Percentiles rank a stretch among this genome's conserved stretches.
Evolutionary conservation across 768 basidiomycete species (phyloP).

Genomic region (Butyriboletus loyo): DNA sequence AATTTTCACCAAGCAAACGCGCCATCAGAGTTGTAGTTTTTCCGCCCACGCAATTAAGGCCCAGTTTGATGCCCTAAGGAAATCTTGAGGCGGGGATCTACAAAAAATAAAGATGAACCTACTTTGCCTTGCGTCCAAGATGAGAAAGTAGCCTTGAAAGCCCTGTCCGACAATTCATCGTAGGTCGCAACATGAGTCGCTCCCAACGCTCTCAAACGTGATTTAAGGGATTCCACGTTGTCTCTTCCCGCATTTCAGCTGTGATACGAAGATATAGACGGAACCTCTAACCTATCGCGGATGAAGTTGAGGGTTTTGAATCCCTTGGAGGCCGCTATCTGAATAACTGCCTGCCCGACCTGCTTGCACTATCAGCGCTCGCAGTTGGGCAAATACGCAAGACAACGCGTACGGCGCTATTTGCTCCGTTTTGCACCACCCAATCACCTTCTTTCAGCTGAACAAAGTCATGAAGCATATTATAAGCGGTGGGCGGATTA

Average conservation of each 20-base stretch:
- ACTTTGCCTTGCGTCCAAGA: conserved; percentile 67
- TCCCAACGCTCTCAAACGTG: conserved; percentile 56
- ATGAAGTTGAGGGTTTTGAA: conserved; percentile 81
- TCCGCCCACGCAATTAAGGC: conserved; percentile 63
- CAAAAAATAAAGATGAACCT: conserved; percentile 8
- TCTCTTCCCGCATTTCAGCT: conserved; percentile 38
- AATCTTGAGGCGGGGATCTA: neutral
- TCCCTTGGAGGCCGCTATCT: conserved; percentile 71
- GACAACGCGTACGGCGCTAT: conserved; percentile 61
- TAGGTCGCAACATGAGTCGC: conserved; percentile 79
- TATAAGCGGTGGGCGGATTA: conserved; percentile 81
- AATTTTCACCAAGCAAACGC: conserved; percentile 59
- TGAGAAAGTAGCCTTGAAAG: conserved; percentile 51
- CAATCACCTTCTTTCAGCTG: conserved; percentile 66
- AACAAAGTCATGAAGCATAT: conserved; percentile 74
- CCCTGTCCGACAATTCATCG: conserved; percentile 62
- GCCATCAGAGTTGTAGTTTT: conserved; percentile 67
- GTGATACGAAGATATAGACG: neutral
- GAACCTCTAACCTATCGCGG: conserved; percentile 51
- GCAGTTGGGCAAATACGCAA: neutral
- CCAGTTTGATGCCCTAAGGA: conserved; percentile 40
- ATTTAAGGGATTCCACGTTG: conserved; percentile 47
- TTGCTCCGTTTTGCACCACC: conserved; percentile 85
- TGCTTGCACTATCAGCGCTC: conserved; percentile 23
- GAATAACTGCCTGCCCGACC: conserved; percentile 85